These are phyloP conservation scores for Botryosphaeria dothidea DNA, from an alignment of 2,329 filamentous ascomycete species.

Conservation along the genomic window DNA sequence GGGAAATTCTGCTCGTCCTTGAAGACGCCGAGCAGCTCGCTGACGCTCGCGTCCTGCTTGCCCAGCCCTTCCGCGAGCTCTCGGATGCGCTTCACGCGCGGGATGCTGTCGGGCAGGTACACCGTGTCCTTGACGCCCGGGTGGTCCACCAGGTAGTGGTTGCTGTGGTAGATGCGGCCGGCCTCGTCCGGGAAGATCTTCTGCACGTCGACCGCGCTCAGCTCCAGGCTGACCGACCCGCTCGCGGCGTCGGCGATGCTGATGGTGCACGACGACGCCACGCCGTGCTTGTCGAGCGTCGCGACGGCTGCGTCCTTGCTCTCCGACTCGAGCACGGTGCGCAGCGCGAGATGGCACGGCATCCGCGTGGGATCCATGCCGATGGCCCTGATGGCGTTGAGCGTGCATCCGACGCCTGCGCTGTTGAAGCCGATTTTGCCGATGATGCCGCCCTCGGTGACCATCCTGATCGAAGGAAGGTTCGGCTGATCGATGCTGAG, in stretches of 20 bases:
- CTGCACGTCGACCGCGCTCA: conserved; percentile 13
- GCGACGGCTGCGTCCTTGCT: conserved; percentile 50
- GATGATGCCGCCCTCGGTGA: conserved; percentile 63
- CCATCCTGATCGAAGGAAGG: conserved; percentile 54
- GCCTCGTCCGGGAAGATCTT: conserved; percentile 33
- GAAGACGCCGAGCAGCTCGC: conserved; percentile 30
- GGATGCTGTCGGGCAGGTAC: conserved; percentile 45
- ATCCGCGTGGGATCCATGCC: conserved; percentile 55
- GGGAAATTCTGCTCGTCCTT: conserved; percentile 19
- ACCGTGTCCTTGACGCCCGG: conserved; percentile 40
- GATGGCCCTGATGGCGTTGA: conserved; percentile 63
- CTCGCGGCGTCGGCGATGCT: conserved; percentile 50
- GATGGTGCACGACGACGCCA: conserved; percentile 57
- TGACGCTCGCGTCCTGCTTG: conserved; percentile 25
- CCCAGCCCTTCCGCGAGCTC: conserved; percentile 30
- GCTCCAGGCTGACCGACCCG: conserved; percentile 54
- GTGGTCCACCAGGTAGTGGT: conserved; percentile 46
- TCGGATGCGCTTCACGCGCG: conserved; percentile 40
- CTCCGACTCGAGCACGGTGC: conserved; percentile 55
- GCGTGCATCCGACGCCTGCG: conserved; percentile 57
- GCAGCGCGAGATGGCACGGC: conserved; percentile 63
- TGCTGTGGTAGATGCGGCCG: conserved; percentile 37
- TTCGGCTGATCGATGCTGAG: conserved; percentile 46
- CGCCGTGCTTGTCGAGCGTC: conserved; percentile 47
- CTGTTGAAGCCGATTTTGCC: conserved; percentile 68